Percentiles rank a stretch among this genome's conserved stretches.
These are phyloP conservation scores for Thalassiosira profunda DNA, from an alignment of 108 stramenopile species.

Conservation along the genomic window DNA sequence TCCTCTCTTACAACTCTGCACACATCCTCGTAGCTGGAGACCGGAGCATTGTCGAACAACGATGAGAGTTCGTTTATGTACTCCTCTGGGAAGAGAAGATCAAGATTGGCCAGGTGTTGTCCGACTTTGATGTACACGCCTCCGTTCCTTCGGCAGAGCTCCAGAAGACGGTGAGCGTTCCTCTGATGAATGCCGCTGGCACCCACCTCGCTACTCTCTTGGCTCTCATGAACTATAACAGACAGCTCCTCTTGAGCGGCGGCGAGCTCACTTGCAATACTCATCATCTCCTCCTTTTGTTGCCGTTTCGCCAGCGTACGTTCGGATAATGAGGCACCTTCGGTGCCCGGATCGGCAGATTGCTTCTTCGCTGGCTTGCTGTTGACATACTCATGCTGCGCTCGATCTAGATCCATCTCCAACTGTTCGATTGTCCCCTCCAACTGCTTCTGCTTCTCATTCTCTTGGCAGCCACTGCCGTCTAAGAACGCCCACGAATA, in stretches of 20 bases:
- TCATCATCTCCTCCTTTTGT: slow-evolving; percentile 65
- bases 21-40: slow-evolving; percentile 53
- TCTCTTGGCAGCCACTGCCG: slow-evolving; percentile 4
- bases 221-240: background rate
- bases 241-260: slow-evolving; percentile 52
- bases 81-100: slow-evolving; percentile 89
- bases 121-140: slow-evolving; percentile 88
- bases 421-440: slow-evolving; percentile 44
- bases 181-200: slow-evolving; percentile 49
- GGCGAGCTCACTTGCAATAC: slow-evolving; percentile 60
- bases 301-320: slow-evolving; percentile 21
- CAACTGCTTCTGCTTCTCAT: slow-evolving; percentile 28
- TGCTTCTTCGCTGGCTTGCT: too few species aligned
- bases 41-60: slow-evolving; percentile 85
- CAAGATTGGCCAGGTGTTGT: slow-evolving; percentile 93
- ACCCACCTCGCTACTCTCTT: slow-evolving; percentile 27
- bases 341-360: too few species aligned
- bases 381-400: slow-evolving; percentile 74
- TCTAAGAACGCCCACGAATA: background rate
- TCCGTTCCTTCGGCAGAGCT: slow-evolving; percentile 83
- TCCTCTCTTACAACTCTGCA: slow-evolving; percentile 81
- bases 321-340: slow-evolving; percentile 5
- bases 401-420: slow-evolving; percentile 56
- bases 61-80: slow-evolving; percentile 79
- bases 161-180: slow-evolving; percentile 76